Evolutionary conservation across 805 yeast species (phyloP).

Genomic region (Ogataea henricii): DNA sequence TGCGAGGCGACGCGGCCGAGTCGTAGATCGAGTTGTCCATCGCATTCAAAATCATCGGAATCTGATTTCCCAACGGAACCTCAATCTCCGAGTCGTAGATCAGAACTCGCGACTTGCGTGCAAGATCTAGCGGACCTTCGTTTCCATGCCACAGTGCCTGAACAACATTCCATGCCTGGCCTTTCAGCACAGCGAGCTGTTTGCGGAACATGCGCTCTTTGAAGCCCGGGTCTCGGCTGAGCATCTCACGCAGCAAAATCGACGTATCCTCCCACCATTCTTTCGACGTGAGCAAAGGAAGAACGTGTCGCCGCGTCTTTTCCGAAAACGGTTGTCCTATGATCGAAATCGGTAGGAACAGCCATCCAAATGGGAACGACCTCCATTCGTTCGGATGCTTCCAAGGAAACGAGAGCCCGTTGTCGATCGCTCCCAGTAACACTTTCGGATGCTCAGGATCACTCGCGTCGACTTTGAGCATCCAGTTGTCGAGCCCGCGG

Average conservation of each 20-base stretch:
- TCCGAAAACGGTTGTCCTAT: conserved; percentile 69
- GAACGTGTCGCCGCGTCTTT: conserved; percentile 54
- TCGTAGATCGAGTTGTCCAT: conserved; percentile 42
- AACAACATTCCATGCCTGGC: conserved; percentile 76
- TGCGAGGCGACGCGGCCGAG: conserved; percentile 2
- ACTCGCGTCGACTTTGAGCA: conserved; percentile 59
- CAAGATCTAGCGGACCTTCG: conserved; percentile 70
- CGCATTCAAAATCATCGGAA: conserved; percentile 42
- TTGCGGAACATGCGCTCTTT: conserved; percentile 65
- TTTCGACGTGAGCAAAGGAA: conserved; percentile 59
- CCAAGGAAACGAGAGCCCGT: conserved; percentile 78
- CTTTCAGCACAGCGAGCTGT: conserved; percentile 72
- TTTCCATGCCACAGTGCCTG: conserved; percentile 57
- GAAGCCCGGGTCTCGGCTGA: conserved; percentile 60
- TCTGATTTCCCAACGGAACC: conserved; percentile 49
- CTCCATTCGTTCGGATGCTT: conserved; percentile 83
- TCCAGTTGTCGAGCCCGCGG: conserved; percentile 76
- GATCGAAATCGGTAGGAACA: conserved; percentile 61
- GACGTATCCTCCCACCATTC: conserved; percentile 73
- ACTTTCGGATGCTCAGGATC: conserved; percentile 39
- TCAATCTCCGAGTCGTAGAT: conserved; percentile 64
- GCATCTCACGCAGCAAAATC: conserved; percentile 46
- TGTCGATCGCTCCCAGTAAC: conserved; percentile 71
- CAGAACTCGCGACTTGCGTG: conserved; percentile 55
- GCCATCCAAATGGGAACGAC: conserved; percentile 79